A percentile compares a stretch with the other conserved stretches of the same genome.
Evolutionary conservation across 148 eudicot species (phyloP).

Genomic region (Polygonum aviculare): DNA sequence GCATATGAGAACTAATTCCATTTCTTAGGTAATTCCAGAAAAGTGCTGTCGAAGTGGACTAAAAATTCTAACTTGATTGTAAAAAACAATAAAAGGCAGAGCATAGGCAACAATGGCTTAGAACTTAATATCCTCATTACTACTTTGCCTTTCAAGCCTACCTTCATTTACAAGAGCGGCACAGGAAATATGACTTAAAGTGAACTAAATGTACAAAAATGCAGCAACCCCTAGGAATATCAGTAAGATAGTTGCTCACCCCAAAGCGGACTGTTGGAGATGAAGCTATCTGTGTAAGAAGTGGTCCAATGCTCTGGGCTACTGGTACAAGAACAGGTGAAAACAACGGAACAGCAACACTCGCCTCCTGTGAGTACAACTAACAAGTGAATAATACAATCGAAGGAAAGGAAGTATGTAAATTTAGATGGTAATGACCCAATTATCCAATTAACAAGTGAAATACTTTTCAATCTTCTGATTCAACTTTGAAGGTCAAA

Average conservation of each 20-base stretch:
- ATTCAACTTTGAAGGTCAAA: background rate
- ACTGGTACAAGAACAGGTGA: conserved; percentile 84
- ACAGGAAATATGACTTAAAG: background rate
- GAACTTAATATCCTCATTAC: background rate
- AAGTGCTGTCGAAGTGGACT: background rate
- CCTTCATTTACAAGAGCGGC: background rate
- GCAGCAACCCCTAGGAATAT: background rate
- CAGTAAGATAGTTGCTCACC: conserved; percentile 31
- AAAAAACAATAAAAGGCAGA: background rate
- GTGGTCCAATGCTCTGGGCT: conserved; percentile 80
- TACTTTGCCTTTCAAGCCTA: background rate
- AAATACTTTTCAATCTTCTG: background rate
- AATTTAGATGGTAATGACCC: background rate
- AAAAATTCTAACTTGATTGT: background rate
- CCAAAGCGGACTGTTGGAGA: conserved; percentile 80
- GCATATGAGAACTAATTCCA: background rate
- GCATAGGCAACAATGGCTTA: background rate
- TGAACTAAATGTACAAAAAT: background rate
- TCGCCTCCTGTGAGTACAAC: conserved; percentile 56
- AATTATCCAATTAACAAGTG: background rate
- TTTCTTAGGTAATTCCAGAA: background rate
- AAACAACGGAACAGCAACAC: conserved; percentile 69
- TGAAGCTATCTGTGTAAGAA: conserved; percentile 68
- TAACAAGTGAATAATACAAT: background rate
- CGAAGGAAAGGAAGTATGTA: background rate